These are phyloP conservation scores for Phytopythium oedochilum DNA, from an alignment of 352 stramenopile genomes.

Conservation along the genomic window DNA sequence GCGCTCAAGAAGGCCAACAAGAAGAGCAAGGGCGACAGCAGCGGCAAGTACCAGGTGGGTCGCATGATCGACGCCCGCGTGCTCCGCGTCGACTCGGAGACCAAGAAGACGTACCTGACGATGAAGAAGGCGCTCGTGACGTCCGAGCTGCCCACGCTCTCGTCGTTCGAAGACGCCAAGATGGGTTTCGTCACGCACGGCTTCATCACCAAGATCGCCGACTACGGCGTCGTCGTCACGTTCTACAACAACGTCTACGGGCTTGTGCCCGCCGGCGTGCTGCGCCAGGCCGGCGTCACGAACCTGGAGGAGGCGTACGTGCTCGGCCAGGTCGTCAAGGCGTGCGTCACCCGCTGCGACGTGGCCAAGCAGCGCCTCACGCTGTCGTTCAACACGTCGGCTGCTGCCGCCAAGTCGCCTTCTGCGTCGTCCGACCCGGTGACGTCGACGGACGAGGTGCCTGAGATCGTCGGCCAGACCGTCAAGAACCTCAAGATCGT, in stretches of 20 bases:
- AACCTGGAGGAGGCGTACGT: conserved; percentile 85
- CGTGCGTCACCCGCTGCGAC: conserved; percentile 72
- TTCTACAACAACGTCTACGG: conserved; percentile 97
- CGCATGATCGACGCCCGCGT: conserved; percentile 79
- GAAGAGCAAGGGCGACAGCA: conserved; percentile 58
- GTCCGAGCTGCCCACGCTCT: conserved; percentile 74
- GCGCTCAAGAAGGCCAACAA: conserved; percentile 55
- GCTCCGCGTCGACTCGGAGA: conserved; percentile 77
- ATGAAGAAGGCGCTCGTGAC: conserved; percentile 84
- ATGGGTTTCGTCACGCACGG: conserved; percentile 77
- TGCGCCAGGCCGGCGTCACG: conserved; percentile 79
- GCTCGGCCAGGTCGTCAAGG: conserved; percentile 84
- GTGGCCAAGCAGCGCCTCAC: conserved; percentile 77
- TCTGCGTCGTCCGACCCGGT: conserved; percentile 15
- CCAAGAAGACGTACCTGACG: conserved; percentile 92
- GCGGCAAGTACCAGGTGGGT: conserved; percentile 73
- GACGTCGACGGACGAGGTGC: conserved; percentile 14
- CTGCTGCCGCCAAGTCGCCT: conserved; percentile 13
- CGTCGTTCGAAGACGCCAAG: conserved; percentile 66
- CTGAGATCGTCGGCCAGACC: conserved; percentile 43
- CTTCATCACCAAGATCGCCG: conserved; percentile 93
- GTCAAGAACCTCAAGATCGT: conserved; percentile 66
- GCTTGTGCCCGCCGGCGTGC: conserved; percentile 80
- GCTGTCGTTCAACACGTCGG: conserved; percentile 77
- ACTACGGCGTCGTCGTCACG: conserved; percentile 91